phyloP scores from a whole-genome alignment of 768 basidiomycete species.

The Heimioporus sp. region DNA sequence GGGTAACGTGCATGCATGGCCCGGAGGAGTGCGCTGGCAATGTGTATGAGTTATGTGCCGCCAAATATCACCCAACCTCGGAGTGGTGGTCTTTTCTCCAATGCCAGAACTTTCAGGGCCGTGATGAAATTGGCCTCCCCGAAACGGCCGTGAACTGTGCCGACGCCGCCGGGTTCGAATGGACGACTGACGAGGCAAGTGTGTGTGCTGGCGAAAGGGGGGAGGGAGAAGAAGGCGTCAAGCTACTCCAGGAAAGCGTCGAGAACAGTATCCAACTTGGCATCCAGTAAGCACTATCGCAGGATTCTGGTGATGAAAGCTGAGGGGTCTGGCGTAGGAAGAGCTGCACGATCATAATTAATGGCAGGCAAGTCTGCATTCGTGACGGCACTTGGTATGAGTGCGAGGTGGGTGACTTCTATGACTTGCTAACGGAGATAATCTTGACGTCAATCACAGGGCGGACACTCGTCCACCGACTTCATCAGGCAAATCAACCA shows the following conservation, averaged over 20 bases:
- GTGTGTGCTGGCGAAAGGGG: constrained; percentile 62
- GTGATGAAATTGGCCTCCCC: constrained; percentile 60
- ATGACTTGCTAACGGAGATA: constrained; percentile 23
- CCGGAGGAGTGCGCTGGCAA: constrained; percentile 82
- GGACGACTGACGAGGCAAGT: constrained; percentile 57
- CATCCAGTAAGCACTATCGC: constrained; percentile 51
- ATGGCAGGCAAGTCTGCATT: constrained; percentile 62
- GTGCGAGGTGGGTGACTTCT: constrained; percentile 58
- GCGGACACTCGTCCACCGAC: constrained; percentile 70
- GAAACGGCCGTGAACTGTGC: constrained; percentile 69
- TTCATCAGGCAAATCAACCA: constrained; percentile 77
- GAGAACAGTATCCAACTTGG: constrained; percentile 40
- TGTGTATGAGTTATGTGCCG: constrained; percentile 83
- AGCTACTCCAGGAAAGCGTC: constrained; percentile 63
- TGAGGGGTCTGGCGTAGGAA: constrained; percentile 43
- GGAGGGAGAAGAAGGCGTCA: constrained; percentile 58
- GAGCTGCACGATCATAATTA: constrained; percentile 87
- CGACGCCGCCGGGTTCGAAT: constrained; percentile 58
- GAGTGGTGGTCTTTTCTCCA: constrained; percentile 83
- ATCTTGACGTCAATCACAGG: constrained; percentile 41
- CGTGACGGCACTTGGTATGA: constrained; percentile 77
- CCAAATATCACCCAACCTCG: constrained; percentile 51
- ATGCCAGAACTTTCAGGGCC: constrained; percentile 71
- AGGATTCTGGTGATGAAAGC: constrained; percentile 4
- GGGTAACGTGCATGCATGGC: constrained; percentile 83